Percentiles rank a stretch among this genome's conserved stretches.
Evolutionary conservation across 352 stramenopile species (phyloP).

Genomic region (Phytophthora fragariae): DNA sequence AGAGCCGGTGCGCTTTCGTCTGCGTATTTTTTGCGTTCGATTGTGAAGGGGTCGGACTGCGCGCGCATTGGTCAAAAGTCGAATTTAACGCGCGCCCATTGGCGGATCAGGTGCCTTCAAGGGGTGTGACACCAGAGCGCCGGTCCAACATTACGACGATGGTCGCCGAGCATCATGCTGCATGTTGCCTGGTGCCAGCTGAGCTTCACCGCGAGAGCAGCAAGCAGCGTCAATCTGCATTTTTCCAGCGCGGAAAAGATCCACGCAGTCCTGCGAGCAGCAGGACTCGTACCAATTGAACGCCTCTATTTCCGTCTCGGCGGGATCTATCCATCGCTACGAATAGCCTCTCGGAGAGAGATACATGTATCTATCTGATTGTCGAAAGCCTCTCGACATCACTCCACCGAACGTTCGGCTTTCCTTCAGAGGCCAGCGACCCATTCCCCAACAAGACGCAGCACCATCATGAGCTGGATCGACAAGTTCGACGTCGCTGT

Average conservation of each 20-base stretch:
- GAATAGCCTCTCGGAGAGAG: neutral
- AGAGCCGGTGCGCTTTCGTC: slow-evolving; percentile 24
- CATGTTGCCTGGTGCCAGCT: neutral
- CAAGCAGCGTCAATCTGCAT: slow-evolving; percentile 22
- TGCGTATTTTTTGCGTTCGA: slow-evolving; percentile 25
- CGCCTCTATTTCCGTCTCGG: slow-evolving; percentile 8
- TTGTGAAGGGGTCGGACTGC: slow-evolving; percentile 29
- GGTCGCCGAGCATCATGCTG: neutral
- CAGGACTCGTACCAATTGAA: slow-evolving; percentile 29
- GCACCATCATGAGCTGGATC: slow-evolving; percentile 44
- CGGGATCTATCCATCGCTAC: slow-evolving; percentile 10
- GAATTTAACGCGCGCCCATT: slow-evolving; percentile 13
- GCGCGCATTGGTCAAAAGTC: slow-evolving; percentile 15
- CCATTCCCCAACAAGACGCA: slow-evolving; percentile 14
- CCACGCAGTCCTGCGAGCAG: slow-evolving; percentile 35
- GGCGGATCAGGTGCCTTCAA: slow-evolving; percentile 26
- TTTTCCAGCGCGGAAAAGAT: slow-evolving; percentile 27
- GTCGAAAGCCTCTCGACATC: slow-evolving; percentile 9
- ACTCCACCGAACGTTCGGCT: neutral
- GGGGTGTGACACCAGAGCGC: slow-evolving; percentile 23
- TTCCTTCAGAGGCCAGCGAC: too few relatives aligned
- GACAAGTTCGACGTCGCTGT: slow-evolving; percentile 42
- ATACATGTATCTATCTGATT: slow-evolving; percentile 21
- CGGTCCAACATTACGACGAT: slow-evolving; percentile 27
- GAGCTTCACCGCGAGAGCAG: neutral